These are phyloP conservation scores for Jacaranda mimosifolia DNA, from an alignment of 257 asterid species.

Conservation along the genomic window DNA sequence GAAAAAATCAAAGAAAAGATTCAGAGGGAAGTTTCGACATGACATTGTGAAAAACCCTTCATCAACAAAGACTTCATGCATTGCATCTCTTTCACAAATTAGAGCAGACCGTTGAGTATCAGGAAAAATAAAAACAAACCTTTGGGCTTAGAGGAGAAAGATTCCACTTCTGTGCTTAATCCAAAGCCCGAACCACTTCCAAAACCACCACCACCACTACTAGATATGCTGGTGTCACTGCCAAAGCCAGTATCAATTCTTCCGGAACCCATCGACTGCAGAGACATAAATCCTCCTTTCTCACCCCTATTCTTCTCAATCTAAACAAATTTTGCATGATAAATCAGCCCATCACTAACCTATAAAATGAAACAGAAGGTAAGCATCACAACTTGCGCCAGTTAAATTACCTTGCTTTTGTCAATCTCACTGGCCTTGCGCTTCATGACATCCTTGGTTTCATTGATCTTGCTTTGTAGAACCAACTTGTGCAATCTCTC, in stretches of 20 bases:
- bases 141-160: conserved; percentile 59
- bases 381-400: conserved; percentile 1
- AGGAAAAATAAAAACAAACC: conserved; percentile 45
- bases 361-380: not conserved
- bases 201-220: conserved; percentile 48
- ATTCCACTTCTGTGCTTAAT: conserved; percentile 53
- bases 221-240: conserved; percentile 51
- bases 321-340: conserved; percentile 41
- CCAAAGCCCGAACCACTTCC: conserved; percentile 62
- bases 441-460: conserved; percentile 78
- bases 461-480: conserved; percentile 77
- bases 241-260: conserved; percentile 63
- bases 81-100: not conserved
- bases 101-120: not conserved
- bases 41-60: not conserved
- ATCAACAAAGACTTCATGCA: not conserved
- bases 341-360: conserved; percentile 6
- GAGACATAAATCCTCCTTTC: conserved; percentile 59
- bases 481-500: conserved; percentile 79
- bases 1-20: not conserved
- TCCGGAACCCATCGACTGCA: conserved; percentile 64
- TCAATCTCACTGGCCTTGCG: conserved; percentile 84
- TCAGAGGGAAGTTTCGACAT: not conserved
- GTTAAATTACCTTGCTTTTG: conserved; percentile 71
- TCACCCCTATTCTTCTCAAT: conserved; percentile 65